Evolutionary conservation across 768 basidiomycete genomes (phyloP).

Genomic region (Lentinula edodes): DNA sequence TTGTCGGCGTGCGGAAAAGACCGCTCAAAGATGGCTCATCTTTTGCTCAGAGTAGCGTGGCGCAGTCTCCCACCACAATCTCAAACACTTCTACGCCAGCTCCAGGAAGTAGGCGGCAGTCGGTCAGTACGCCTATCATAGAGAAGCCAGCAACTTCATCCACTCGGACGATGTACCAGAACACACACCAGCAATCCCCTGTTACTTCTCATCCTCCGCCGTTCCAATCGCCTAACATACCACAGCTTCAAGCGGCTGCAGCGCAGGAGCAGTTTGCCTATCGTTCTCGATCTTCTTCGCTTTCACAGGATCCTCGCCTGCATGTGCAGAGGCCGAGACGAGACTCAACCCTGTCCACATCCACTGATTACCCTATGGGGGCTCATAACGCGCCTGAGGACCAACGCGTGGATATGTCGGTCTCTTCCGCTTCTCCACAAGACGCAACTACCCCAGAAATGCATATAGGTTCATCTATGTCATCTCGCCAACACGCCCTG

Average conservation of each 20-base stretch:
- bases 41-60: background rate
- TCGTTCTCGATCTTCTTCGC: constrained; percentile 5
- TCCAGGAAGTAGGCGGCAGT: background rate
- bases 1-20: constrained; percentile 2
- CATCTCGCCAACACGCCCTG: background rate
- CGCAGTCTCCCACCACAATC: background rate
- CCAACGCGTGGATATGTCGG: background rate
- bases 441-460: background rate
- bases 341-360: constrained; percentile 2
- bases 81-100: background rate
- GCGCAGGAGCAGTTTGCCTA: constrained; percentile 3
- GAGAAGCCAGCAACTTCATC: background rate
- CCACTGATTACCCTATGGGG: constrained; percentile 1
- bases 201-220: constrained; percentile 1
- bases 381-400: background rate
- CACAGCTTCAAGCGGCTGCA: background rate
- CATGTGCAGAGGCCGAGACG: constrained; percentile 1
- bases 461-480: background rate
- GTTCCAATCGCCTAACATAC: background rate
- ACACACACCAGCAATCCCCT: background rate
- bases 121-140: background rate
- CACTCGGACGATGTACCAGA: background rate
- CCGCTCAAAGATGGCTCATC: background rate
- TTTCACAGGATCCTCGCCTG: constrained; percentile 6
- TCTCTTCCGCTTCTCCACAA: background rate